Evolutionary conservation across 768 basidiomycete genomes (phyloP).

Genomic region (Holtermannia corniformis): DNA sequence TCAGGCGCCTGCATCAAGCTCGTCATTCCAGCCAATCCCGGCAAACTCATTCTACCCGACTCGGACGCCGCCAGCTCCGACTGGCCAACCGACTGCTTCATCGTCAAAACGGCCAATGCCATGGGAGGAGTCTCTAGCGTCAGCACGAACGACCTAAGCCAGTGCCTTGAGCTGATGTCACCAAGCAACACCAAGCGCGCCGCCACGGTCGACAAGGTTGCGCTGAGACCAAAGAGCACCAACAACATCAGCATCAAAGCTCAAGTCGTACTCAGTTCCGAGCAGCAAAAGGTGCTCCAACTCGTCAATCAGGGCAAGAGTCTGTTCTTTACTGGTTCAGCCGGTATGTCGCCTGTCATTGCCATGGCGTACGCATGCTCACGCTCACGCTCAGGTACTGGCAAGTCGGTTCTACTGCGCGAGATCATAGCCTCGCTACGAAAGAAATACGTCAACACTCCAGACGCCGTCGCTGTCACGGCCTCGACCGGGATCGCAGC

Average conservation of each 20-base stretch:
- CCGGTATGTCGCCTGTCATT: conserved; percentile 52
- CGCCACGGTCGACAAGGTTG: background rate
- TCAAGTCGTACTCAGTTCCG: conserved; percentile 62
- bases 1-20: too few relatives aligned
- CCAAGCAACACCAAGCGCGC: background rate
- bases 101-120: background rate
- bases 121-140: background rate
- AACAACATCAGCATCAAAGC: conserved; percentile 39
- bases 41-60: too few relatives aligned
- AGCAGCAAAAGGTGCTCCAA: conserved; percentile 74
- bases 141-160: background rate
- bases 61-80: too few relatives aligned
- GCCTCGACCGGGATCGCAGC: conserved; percentile 96
- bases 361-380: background rate
- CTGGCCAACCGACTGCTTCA: too few relatives aligned
- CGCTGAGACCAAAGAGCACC: conserved; percentile 9
- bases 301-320: conserved; percentile 57
- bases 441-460: conserved; percentile 48
- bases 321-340: conserved; percentile 94
- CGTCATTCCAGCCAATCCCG: too few relatives aligned
- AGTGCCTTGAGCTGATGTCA: background rate
- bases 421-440: conserved; percentile 74
- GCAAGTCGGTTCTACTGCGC: conserved; percentile 87
- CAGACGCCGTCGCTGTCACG: conserved; percentile 80
- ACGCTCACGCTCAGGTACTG: conserved; percentile 58